Evolutionary conservation across 2,329 filamentous ascomycete species (phyloP), one percentile per base, ranked within the genome.

Genomic region (Pseudopyricularia cyperi): DNA sequence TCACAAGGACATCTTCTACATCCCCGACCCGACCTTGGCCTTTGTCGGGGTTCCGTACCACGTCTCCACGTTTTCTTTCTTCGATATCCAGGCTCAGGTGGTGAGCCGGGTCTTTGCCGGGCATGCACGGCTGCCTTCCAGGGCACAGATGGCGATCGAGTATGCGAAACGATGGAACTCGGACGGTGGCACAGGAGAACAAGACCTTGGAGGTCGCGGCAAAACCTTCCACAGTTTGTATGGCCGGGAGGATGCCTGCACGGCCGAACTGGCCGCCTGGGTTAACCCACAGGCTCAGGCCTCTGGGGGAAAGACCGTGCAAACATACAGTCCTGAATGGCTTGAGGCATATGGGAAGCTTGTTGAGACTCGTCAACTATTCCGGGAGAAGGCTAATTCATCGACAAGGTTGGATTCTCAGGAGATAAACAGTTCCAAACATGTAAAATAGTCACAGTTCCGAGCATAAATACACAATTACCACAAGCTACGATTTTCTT

Each of bases 1-100:
- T 1, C 79, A 86, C 67, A 79, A 79, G 53, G 83, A 87, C 60
- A 80, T 87, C 14, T 87, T 84, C 60, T 87, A 85, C 63, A 85
- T 85, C 44, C 73, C 74, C 0, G 82, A 87, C 54, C 80, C 82
- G 0, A 76, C 78, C 0, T 66, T 87, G 1, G 67, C 71, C 0
- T 86, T 86, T 55, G 68, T 86, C 17, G 83, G 83, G 0, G 76
- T 82, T 0, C 81, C 80, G 0, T 85, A 80, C 58, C 77, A 83
- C 58, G 78, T 78, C 0, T 80, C 81, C 0, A 86, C 83, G 0
- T 87, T 86, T 58, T 80, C 79, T 0, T 67, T 86, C 0, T 87
- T 85, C 55, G 83, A 87, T 54, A 85, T 84, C 57, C 83, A 87
- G 60, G 81, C 80, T 0, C 76, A 82, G 56, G 74, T 73, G 0